phyloP scores from a whole-genome alignment of 2,329 filamentous ascomycete genomes.

The Graphium sp. region DNA sequence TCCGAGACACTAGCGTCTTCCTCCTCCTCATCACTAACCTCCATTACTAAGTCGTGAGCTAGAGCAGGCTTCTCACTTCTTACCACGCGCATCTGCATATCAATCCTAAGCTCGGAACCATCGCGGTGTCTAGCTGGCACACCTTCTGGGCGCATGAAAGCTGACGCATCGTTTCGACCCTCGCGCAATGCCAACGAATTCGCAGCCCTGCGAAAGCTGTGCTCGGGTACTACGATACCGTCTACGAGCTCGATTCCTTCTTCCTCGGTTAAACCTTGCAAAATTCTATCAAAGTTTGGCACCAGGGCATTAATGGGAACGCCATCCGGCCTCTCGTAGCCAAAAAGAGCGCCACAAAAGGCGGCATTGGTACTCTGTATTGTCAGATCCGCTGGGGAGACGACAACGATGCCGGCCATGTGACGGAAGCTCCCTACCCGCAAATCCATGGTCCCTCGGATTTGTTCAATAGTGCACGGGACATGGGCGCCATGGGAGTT shows the following conservation, averaged over 20 bases:
- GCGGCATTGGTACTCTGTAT: slow-evolving; percentile 91
- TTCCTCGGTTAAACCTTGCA: slow-evolving; percentile 69
- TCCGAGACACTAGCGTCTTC: slow-evolving; percentile 11
- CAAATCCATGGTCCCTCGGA: slow-evolving; percentile 52
- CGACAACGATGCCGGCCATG: slow-evolving; percentile 89
- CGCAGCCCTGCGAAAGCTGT: slow-evolving; percentile 81
- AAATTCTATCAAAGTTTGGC: slow-evolving; percentile 70
- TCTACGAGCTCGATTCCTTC: slow-evolving; percentile 72
- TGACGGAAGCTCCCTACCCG: slow-evolving; percentile 90
- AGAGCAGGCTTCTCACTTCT: slow-evolving; percentile 58
- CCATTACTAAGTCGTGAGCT: slow-evolving; percentile 46
- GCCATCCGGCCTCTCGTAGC: slow-evolving; percentile 69
- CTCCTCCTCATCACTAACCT: slow-evolving; percentile 39
- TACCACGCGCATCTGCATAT: slow-evolving; percentile 92
- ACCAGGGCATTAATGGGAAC: slow-evolving; percentile 65
- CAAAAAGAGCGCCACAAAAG: slow-evolving; percentile 85
- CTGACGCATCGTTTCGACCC: slow-evolving; percentile 60
- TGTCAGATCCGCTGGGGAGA: slow-evolving; percentile 60
- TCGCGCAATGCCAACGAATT: slow-evolving; percentile 73
- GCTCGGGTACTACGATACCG: slow-evolving; percentile 92
- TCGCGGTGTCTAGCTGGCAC: slow-evolving; percentile 78
- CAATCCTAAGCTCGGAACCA: slow-evolving; percentile 80
- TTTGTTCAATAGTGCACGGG: slow-evolving; percentile 64
- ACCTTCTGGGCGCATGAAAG: slow-evolving; percentile 72
- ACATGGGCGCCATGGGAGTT: slow-evolving; percentile 66